Evolutionary conservation across 2,329 filamentous ascomycete genomes (phyloP), one percentile per base, ranked within the genome.

Genomic region (Fusarium kyushuense): DNA sequence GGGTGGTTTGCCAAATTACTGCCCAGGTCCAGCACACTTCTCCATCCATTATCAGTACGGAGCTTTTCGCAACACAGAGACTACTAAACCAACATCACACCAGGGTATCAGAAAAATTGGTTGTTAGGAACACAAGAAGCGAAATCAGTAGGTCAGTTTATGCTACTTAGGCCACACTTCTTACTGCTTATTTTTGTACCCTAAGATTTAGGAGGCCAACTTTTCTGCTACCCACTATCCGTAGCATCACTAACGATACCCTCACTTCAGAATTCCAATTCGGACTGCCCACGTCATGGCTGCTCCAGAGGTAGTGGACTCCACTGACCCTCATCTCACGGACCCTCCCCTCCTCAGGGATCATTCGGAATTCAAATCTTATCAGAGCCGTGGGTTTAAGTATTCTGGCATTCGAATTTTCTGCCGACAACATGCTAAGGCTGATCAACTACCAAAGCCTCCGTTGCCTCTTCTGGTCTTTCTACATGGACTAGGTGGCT

Each of bases 401-500:
- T 98, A 97, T 76, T 86, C 89, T 3, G 87, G 85, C 32, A 85
- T 98, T 66, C 89, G 95, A 58, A 89, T 94, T 42, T 97, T 98
- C 78, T 94, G 91, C 79, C 88, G 91, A 58, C 87, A 88, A 55
- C 96, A 97, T 79, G 87, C 89, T 21, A 93, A 97, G 75, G 89
- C 90, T n/a, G 87, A 90, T 62, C 92, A 96, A 77, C 84, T 98
- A 6, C 93, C 93, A 4, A 86, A 83, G 41, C 85, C 87, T 1
- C 90, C 92, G 0, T 80, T 97, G 13, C 96, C 96, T 2, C 81
- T 99, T 12, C 82, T 98, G 5, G 94, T 98, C 42, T 97, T 96
- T 76, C 84, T 98, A 58, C 96, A 98, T 75, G 96, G 96, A 2
- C 85, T 98, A 12, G 96, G 95, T n/a, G 96, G 96, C 48, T 97